Base-by-base conservation (phyloP, 805 yeast species). In the Kodamaea kaohsiungensis region DNA sequence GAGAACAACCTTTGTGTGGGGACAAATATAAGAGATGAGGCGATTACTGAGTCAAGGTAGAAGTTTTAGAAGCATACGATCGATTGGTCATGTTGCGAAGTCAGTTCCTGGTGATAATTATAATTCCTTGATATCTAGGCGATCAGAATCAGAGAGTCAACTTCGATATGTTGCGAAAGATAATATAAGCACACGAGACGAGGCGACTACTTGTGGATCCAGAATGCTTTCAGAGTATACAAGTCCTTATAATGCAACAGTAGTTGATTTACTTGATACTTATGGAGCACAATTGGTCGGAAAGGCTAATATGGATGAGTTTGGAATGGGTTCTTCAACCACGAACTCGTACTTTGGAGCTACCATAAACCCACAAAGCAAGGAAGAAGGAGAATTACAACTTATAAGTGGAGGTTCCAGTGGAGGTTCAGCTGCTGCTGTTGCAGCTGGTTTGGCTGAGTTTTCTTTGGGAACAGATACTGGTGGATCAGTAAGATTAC, bases 401-500 rank as follows among this genome's bases (percentile, higher is more conserved):
- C 65, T 66, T 56, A 68, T 75, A 1, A 77, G 88, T 2, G 99
- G 99, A 10, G 99, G 99, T 0, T 91, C 98, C 0, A 90, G 97
- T 6, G 97, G 98, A 16, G 99, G 99, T 0, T 83, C 95, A 39
- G 98, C 98, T 0, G 96, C 96, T 0, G 89, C 96, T 0, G 97
- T 93, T 1, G 87, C 93, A 0, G 81, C 87, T 0, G 86, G 74
- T 1, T 64, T 84, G 57, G 87, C 84, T 35, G 90, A 87, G 65
- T 85, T 89, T 61, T 82, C 96, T 1, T 69, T 95, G 38, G 99
- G 99, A 0, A 89, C 98, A 0, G 99, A 95, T 63, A 95, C 99
- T 0, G 99, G 99, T 4, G 99, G 99, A 0, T 91, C 98, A 0
- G 90, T 95, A 0, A 78, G 99, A 56, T 74, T 90, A 17, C 99